Conservation (phyloP, 2,329 filamentous ascomycete species). For the Cercospora sp. region DNA sequence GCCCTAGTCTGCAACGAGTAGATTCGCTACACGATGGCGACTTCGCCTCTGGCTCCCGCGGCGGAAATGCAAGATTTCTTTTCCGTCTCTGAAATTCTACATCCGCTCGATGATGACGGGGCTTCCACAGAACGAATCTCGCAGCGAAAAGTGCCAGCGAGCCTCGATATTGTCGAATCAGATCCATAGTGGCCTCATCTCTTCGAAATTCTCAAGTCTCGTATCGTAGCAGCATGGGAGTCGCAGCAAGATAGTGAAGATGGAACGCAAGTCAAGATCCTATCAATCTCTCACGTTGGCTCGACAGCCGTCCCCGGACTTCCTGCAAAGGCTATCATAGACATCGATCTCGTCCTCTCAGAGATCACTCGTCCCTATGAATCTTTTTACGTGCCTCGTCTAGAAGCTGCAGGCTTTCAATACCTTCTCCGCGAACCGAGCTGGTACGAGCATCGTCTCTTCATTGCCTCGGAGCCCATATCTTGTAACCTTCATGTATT, state of each 20-base stretch:
- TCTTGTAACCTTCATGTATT: conserved; percentile 54
- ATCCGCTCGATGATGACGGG: neutral
- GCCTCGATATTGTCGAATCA: conserved; percentile 40
- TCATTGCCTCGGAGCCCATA: conserved; percentile 39
- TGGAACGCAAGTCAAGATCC: conserved; percentile 26
- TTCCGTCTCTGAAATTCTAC: neutral
- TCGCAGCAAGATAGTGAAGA: neutral
- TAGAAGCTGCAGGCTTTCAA: conserved; percentile 50
- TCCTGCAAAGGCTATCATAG: conserved; percentile 55
- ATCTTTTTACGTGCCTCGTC: conserved; percentile 45
- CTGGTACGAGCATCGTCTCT: conserved; percentile 55
- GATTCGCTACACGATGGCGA: neutral
- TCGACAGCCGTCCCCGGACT: conserved; percentile 55
- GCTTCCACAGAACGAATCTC: conserved; percentile 25
- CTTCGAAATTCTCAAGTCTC: conserved; percentile 39
- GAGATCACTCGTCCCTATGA: conserved; percentile 44
- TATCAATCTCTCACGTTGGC: conserved; percentile 51
- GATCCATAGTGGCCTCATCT: conserved; percentile 43
- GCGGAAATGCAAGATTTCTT: neutral
- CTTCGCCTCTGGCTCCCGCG: neutral
- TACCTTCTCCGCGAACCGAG: conserved; percentile 50
- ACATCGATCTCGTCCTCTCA: conserved; percentile 53
- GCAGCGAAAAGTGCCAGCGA: conserved; percentile 19
- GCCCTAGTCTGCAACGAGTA: neutral
- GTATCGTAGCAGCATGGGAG: conserved; percentile 44